These are phyloP conservation scores for Selaginella tamariscina DNA, from an alignment of 75 land plant species.

Conservation along the genomic window DNA sequence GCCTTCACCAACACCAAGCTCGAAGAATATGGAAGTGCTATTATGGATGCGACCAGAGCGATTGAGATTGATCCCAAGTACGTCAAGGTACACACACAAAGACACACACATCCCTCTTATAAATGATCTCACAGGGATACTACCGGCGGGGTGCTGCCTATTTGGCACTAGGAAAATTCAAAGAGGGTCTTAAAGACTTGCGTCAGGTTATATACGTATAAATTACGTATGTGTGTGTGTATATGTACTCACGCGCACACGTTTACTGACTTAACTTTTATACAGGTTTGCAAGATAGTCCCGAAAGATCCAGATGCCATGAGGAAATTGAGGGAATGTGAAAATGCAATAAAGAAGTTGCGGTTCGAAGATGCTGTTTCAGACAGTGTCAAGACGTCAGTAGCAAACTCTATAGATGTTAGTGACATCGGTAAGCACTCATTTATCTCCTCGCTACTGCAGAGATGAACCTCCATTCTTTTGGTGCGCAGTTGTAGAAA, in stretches of 20 bases:
- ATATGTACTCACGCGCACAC: neutral
- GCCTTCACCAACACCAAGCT: conserved; percentile 86
- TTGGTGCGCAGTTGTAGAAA: neutral
- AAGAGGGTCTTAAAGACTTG: conserved; percentile 90
- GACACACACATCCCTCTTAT: too few species aligned
- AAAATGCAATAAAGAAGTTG: conserved; percentile 77
- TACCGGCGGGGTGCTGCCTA: conserved; percentile 92
- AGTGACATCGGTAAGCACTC: conserved; percentile 62
- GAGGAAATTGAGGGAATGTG: conserved; percentile 87
- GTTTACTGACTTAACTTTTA: neutral
- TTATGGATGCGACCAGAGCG: conserved; percentile 88
- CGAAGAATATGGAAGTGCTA: conserved; percentile 95
- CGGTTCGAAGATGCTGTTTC: conserved; percentile 78
- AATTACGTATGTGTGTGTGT: too few species aligned
- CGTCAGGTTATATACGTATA: conserved; percentile 49
- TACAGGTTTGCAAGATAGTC: conserved; percentile 63
- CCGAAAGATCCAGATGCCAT: conserved; percentile 98
- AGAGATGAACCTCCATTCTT: conserved; percentile 44
- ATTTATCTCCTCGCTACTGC: conserved; percentile 7
- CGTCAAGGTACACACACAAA: conserved; percentile 88
- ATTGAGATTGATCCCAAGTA: conserved; percentile 75
- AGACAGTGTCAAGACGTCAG: conserved; percentile 35
- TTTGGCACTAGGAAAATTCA: conserved; percentile 89
- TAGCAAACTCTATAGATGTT: conserved; percentile 65
- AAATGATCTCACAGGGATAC: conserved; percentile 65